Conservation (phyloP, 345 rosid genomes). For the Rhizophora apiculata region DNA sequence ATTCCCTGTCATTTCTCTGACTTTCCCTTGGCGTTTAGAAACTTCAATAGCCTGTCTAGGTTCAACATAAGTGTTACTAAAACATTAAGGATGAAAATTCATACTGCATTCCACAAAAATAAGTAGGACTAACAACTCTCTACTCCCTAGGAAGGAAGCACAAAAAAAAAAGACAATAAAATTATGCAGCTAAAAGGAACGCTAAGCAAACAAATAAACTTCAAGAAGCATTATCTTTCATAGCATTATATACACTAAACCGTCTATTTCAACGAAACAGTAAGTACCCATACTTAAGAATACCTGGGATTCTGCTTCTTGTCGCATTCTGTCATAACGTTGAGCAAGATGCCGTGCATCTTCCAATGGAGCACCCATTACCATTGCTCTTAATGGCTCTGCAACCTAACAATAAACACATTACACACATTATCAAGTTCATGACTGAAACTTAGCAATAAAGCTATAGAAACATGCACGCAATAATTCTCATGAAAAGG, state of each 20-base stretch:
- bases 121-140: neutral
- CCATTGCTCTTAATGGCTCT: constrained; percentile 94
- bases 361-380: constrained; percentile 87
- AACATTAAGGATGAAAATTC: neutral
- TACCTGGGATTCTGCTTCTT: constrained; percentile 96
- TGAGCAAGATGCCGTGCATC: constrained; percentile 98
- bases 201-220: neutral
- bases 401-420: constrained; percentile 58
- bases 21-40: constrained; percentile 72
- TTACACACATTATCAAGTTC: constrained; percentile 17
- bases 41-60: constrained; percentile 84
- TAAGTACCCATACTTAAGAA: constrained; percentile 12
- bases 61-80: constrained; percentile 25
- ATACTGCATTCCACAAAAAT: neutral
- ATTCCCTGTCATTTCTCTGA: constrained; percentile 66
- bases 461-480: neutral
- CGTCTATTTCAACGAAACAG: constrained; percentile 1
- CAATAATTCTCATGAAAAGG: neutral
- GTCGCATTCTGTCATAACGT: constrained; percentile 89
- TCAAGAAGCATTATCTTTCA: neutral
- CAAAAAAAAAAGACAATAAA: neutral
- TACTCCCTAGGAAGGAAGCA: neutral
- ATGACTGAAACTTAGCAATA: neutral
- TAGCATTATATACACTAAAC: neutral
- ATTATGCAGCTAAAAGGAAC: neutral